Evolutionary conservation across 257 asterid species (phyloP).

Genomic region (Fraxinus anomala): DNA sequence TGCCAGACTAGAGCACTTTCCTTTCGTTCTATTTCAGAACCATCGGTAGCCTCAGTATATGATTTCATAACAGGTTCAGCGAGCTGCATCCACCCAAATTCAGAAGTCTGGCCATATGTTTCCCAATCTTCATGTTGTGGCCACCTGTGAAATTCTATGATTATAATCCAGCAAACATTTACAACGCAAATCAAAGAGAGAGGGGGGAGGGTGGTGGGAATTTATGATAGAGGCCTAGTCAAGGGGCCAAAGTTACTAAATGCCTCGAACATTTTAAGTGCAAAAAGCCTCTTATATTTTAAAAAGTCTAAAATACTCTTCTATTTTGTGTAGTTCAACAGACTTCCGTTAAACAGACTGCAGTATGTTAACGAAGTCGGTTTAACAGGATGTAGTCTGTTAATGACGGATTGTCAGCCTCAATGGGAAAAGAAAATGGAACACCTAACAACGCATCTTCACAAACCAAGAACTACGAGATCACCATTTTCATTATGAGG

Average conservation of each 20-base stretch:
- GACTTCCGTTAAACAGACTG: background rate
- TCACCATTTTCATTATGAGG: no score
- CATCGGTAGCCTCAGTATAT: slow-evolving; percentile 89
- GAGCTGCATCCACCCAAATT: slow-evolving; percentile 85
- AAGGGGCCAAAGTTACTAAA: no score
- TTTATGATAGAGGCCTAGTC: no score
- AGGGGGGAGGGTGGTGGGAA: no score
- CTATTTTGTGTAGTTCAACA: no score
- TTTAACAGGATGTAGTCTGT: background rate
- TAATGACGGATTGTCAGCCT: background rate
- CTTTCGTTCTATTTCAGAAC: slow-evolving; percentile 75
- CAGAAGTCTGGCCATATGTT: slow-evolving; percentile 60
- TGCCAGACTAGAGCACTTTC: slow-evolving; percentile 96
- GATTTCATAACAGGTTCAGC: slow-evolving; percentile 94
- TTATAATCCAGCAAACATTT: slow-evolving; percentile 18
- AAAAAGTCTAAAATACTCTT: no score
- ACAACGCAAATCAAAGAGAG: background rate
- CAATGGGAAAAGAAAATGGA: no score
- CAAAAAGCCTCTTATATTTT: no score
- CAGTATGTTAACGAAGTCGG: background rate
- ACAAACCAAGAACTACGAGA: no score
- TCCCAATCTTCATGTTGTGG: slow-evolving; percentile 76
- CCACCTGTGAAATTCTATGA: slow-evolving; percentile 59
- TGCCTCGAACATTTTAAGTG: no score
- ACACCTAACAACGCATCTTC: no score